Base-by-base conservation (phyloP, 495 filamentous ascomycete species). In the Tetracladium setigerum region DNA sequence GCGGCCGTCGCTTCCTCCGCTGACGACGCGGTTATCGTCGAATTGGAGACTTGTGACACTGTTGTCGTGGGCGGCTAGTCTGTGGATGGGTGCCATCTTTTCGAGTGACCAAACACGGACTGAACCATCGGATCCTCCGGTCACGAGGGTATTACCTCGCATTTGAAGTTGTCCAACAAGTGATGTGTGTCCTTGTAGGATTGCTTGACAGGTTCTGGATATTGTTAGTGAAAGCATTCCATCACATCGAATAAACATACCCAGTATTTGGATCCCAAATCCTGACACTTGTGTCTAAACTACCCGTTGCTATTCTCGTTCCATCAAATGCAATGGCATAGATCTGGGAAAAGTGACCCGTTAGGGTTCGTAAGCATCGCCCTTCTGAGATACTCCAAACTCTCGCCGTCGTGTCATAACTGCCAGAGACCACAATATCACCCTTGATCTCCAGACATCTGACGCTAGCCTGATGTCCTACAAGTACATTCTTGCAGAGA, bases 251-350 rank as follows among this genome's bases (percentile, higher is more conserved):
- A 35, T 44, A 53, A 16, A 65, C 79, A 67, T 72, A 87, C 84
- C 91, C 94, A 57, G 87, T 87, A 17, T 77, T 74, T 19, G 91
- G 89, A 69, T 97, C 89, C 92, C 92, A 98, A 53, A 98, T 90
- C 53, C 92, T 74, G 22, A 98, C 94, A 60, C 88, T 95, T 1
- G 92, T 98, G 64, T 98, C 92, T 49, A 98, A 71, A 62, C 90
- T 96, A 19, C 92, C 92, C 1, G 92, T 98, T n/a, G 91, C 91
- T 39, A 98, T 91, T 43, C 89, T 76, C 40, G 77, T 75, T 15
- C 92, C 92, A 61, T 98, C 92, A 63, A 95, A 98, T 0, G 92
- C 91, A 58, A 98, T 95, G 10, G 92, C 94, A 59, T 98, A 98
- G 45, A 98, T 98, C 57, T 98, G 92, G 62, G 92, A 97, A 67